Percentiles rank a stretch among this genome's conserved stretches.
phyloP scores from a whole-genome alignment of 2,329 filamentous ascomycete genomes.

The Bisporella sp. region DNA sequence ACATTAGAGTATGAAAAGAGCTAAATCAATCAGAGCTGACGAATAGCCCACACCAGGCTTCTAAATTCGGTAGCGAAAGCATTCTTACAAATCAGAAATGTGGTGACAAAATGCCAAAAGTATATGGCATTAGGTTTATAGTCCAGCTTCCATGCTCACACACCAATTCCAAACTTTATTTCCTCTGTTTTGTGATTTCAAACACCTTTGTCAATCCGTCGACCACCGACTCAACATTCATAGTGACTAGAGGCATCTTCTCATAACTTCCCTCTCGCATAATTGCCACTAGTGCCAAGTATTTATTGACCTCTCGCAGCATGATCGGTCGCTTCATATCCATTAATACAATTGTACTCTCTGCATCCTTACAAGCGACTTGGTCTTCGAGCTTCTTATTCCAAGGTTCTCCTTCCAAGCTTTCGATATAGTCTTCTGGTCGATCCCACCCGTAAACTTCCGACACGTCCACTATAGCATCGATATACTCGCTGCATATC shows the following conservation, averaged over 20 bases:
- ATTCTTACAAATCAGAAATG: too few relatives aligned
- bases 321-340: conserved; percentile 56
- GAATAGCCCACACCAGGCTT: too few relatives aligned
- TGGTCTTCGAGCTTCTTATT: conserved; percentile 57
- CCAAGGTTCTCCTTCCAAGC: conserved; percentile 54
- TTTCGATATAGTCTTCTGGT: conserved; percentile 45
- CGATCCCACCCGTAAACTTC: conserved; percentile 84
- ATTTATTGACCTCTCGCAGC: conserved; percentile 63
- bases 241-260: conserved; percentile 77
- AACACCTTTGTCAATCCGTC: conserved; percentile 76
- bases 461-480: conserved; percentile 94
- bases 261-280: conserved; percentile 82
- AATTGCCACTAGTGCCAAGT: conserved; percentile 75
- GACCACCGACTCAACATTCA: conserved; percentile 79
- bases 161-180: not conserved
- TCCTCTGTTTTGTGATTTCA: conserved; percentile 56
- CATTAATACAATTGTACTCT: conserved; percentile 61
- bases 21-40: too few relatives aligned
- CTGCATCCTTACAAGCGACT: conserved; percentile 57
- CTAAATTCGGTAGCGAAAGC: too few relatives aligned
- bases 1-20: too few relatives aligned
- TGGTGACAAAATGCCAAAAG: too few relatives aligned
- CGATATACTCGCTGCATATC: conserved; percentile 97
- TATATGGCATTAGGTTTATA: too few relatives aligned
- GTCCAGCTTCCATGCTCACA: too few relatives aligned